Evolutionary conservation across 176 grass and related monocot species (phyloP), one percentile per base, ranked within the genome.

Genomic region (Bonia amplexicaulis): DNA sequence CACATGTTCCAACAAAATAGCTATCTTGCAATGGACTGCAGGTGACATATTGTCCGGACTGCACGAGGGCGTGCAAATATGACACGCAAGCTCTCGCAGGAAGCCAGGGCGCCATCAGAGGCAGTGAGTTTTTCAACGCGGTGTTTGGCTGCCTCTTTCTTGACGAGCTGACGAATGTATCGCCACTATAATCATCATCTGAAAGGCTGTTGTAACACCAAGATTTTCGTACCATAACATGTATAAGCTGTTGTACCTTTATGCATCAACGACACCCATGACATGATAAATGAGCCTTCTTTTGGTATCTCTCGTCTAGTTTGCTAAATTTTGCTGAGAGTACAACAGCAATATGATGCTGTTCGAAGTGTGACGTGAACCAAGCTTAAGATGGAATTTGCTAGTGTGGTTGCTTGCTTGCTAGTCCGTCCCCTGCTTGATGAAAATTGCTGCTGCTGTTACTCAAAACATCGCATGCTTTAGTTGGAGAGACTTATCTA

Each of bases 1-100:
- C 12, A 39, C 6, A 59, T 37, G 44, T 67, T 57, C 40, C 11
- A 65, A 40, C 27, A 0, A 49, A 62, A 53, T 7, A 74, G 31
- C 47, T 64, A 8, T 82, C 41, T 61, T 40, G 59, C 10, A 27
- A 63, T 88, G 53, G 42, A 66, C 17, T 90, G 89, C 82, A 98
- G 96, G 93, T 98, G 64, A 98, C 96, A 61, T 98, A 98, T 65
- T 98, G 96, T 48, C 96, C 93, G 15, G 96, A 98, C 74, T 95
- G 93, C 79, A 88, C 31, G 41, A 98, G 96, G 76, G 93, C 96
- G 11, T 98, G 96, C 78, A 91, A 93, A n/a, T 93, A 93, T 58
- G 96, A 95, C 73, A 95, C 89, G 0, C 74, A 85, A 85, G 89
- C 91, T 69, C 55, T 93, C 44, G 40, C 87, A 3, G 89, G 91